Evolutionary conservation across 1,284 basidiomycete species (phyloP), one percentile per base, ranked within the genome.

Genomic region (Irpex sp.): DNA sequence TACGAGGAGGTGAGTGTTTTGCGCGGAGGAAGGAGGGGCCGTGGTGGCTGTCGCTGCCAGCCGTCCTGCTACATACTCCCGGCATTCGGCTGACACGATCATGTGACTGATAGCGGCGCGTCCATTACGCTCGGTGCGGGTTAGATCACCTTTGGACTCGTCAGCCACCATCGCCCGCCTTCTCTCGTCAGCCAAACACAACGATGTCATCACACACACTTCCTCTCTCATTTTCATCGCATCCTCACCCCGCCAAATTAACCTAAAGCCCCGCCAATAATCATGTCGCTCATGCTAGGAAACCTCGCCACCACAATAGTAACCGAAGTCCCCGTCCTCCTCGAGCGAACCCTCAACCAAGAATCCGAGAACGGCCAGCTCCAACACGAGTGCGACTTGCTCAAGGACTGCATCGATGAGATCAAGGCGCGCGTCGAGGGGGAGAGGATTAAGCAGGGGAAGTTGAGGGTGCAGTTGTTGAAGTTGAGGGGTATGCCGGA

Each of bases 361-460:
- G 68, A 69, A 35, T 50, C 63, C 15, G 67, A 67, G 35, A 68
- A 62, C 61, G 63, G 65, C 43, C 21, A 58, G 3, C 65, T 70
- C 37, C 56, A 61, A 39, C 60, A 61, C n/a, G 65, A 69, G 36
- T 71, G 68, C 57, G 57, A 56, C 17, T 39, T 39, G 19, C 64
- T 70, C 26, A 49, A 60, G 50, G 43, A 11, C 13, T 60, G 61
- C 11, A 60, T 70, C 17, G 66, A 66, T 11, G 57, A 46, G 33
- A 47, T 64, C 1, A 67, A 66, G 47, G 63, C 50, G 33, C 67
- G 61, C 59, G 62, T 68, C 56, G 53, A 58, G 21, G 21, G 68
- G 7, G 67, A 70, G 64, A 63, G 67, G 58, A 59, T 63, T 61
- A 65, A 66, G 62, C 68, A 70, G 61, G 35, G 58, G 9, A 3